Evolutionary conservation across 768 basidiomycete species (phyloP).

Genomic region (Hypsizygus marmoreus): DNA sequence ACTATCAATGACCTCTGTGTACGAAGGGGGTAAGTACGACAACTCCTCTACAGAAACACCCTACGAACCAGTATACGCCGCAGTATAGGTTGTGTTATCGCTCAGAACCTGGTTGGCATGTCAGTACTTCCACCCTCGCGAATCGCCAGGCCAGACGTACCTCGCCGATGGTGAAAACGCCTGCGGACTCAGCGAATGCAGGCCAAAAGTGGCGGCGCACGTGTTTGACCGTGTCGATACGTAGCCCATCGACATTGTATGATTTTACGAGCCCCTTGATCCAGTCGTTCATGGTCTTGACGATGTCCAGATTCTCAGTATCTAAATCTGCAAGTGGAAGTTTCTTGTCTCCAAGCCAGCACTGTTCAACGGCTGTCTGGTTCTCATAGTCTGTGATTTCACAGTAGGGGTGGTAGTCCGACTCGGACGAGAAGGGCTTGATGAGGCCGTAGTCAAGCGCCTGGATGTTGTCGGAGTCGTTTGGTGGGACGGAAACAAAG

Average conservation of each 20-base stretch:
- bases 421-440: conserved; percentile 26
- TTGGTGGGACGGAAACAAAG: conserved; percentile 18
- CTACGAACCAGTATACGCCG: conserved; percentile 38
- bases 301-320: conserved; percentile 62
- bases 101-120: conserved; percentile 20
- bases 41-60: no score
- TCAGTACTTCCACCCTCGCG: background rate
- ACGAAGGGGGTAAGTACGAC: background rate
- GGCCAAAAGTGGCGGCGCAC: conserved; percentile 70
- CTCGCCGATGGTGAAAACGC: conserved; percentile 75
- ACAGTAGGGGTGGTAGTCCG: conserved; percentile 65
- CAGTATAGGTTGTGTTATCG: conserved; percentile 31
- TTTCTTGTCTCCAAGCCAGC: conserved; percentile 71
- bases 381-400: conserved; percentile 60
- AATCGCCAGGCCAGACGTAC: conserved; percentile 31
- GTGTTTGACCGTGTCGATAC: conserved; percentile 68
- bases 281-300: conserved; percentile 59
- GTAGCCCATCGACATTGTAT: conserved; percentile 67
- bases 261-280: conserved; percentile 54
- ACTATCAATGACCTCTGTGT: conserved; percentile 51
- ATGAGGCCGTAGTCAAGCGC: conserved; percentile 29
- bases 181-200: conserved; percentile 58
- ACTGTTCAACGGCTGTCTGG: conserved; percentile 61
- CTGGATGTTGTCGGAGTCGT: conserved; percentile 10
- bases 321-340: conserved; percentile 73